Conservation (phyloP, 768 basidiomycete genomes). For the Phlebiopsis gigantea region DNA sequence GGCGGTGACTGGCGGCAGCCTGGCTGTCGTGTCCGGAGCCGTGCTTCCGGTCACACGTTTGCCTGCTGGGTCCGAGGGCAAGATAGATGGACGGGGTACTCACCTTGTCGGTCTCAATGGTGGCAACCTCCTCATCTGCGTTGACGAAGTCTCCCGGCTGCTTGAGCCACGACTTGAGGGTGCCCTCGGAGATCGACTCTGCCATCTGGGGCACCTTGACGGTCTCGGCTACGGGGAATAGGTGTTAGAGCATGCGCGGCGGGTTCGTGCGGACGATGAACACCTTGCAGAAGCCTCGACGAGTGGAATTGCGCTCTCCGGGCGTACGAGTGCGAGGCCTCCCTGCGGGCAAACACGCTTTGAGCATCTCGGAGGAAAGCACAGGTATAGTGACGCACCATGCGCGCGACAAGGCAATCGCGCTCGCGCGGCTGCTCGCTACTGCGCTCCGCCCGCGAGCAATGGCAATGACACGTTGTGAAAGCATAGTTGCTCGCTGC, state of each 20-base stretch:
- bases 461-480: conserved; percentile 60
- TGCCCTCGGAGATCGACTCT: conserved; percentile 97
- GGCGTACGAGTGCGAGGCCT: conserved; percentile 39
- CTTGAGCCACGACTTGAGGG: conserved; percentile 91
- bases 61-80: neutral
- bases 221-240: conserved; percentile 57
- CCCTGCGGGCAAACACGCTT: conserved; percentile 30
- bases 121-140: conserved; percentile 93
- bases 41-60: neutral
- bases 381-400: conserved; percentile 34
- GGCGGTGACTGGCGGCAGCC: neutral
- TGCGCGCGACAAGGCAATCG: conserved; percentile 36
- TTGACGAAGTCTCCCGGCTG: conserved; percentile 87
- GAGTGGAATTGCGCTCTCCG: conserved; percentile 64
- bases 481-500: conserved; percentile 45
- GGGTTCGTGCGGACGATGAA: conserved; percentile 14
- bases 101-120: conserved; percentile 99
- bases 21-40: neutral
- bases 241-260: neutral
- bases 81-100: conserved; percentile 12
- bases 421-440: conserved; percentile 35
- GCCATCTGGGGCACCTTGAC: conserved; percentile 98
- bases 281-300: conserved; percentile 65
- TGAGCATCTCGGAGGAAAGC: conserved; percentile 8
- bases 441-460: conserved; percentile 55